Conservation (phyloP, 257 asterid genomes). For the Haberlea rhodopensis region DNA sequence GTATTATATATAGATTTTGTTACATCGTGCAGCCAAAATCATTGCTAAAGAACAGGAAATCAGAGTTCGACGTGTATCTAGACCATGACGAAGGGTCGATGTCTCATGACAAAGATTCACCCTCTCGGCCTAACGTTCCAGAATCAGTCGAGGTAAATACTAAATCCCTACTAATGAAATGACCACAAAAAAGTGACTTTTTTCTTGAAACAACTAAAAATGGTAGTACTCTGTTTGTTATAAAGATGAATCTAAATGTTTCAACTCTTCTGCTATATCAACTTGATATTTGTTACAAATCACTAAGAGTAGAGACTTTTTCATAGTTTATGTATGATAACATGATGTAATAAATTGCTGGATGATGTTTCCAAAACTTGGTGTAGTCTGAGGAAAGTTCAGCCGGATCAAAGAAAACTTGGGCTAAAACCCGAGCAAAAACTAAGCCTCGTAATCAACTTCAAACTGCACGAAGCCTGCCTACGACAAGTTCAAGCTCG, state of each 20-base stretch:
- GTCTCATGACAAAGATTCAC: constrained; percentile 29
- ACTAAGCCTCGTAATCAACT: constrained; percentile 51
- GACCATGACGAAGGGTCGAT: constrained; percentile 50
- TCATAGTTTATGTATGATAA: no score
- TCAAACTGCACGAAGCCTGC: constrained; percentile 59
- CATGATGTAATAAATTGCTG: no score
- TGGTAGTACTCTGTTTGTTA: no score
- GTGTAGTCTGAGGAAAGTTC: constrained; percentile 53
- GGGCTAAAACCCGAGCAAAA: constrained; percentile 67
- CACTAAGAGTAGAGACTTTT: no score
- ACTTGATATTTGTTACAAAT: no score
- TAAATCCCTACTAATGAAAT: background rate
- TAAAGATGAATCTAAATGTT: background rate
- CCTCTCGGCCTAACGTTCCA: constrained; percentile 31
- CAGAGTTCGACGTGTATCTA: constrained; percentile 55
- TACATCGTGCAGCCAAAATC: constrained; percentile 61
- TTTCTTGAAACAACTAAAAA: background rate
- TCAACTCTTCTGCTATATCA: background rate
- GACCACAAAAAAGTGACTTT: background rate
- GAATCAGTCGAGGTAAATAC: constrained; percentile 33
- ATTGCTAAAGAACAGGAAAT: constrained; percentile 52
- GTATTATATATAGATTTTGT: background rate
- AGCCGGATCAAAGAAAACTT: constrained; percentile 44
- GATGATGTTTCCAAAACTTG: background rate
- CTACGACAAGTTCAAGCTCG: constrained; percentile 40